These are phyloP conservation scores for Pseudotsuga menziesii DNA, from an alignment of 75 land plant genomes.

Conservation along the genomic window DNA sequence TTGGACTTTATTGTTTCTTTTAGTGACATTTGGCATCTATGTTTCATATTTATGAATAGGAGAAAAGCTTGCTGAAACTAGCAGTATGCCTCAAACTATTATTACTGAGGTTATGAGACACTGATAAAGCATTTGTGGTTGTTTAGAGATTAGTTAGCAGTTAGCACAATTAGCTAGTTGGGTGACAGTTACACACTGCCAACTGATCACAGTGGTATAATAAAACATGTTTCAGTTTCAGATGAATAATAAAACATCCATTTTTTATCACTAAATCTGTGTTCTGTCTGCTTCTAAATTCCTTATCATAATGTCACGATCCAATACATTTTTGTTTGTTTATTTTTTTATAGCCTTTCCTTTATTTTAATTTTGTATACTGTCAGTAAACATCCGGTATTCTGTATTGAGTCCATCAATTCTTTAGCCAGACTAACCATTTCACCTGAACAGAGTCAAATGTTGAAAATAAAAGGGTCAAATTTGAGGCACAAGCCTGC, in stretches of 20 bases:
- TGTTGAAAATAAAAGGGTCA: not conserved
- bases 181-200: no score
- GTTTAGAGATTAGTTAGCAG: not conserved
- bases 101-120: not conserved
- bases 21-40: no score
- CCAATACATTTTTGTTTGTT: no score
- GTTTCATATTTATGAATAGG: not conserved
- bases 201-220: no score
- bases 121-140: not conserved
- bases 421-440: not conserved
- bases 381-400: not conserved
- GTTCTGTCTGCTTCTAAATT: no score
- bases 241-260: no score
- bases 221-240: no score
- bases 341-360: not conserved
- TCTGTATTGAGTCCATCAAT: no score
- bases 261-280: no score
- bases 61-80: not conserved
- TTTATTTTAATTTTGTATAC: not conserved
- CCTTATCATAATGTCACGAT: no score
- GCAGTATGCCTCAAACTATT: not conserved
- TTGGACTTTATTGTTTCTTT: no score
- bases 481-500: no score
- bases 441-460: not conserved
- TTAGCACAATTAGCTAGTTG: not conserved